Percentiles rank a stretch among this genome's conserved stretches.
These are phyloP conservation scores for Lagenidium sp. DNA, from an alignment of 352 stramenopile genomes.

Conservation along the genomic window DNA sequence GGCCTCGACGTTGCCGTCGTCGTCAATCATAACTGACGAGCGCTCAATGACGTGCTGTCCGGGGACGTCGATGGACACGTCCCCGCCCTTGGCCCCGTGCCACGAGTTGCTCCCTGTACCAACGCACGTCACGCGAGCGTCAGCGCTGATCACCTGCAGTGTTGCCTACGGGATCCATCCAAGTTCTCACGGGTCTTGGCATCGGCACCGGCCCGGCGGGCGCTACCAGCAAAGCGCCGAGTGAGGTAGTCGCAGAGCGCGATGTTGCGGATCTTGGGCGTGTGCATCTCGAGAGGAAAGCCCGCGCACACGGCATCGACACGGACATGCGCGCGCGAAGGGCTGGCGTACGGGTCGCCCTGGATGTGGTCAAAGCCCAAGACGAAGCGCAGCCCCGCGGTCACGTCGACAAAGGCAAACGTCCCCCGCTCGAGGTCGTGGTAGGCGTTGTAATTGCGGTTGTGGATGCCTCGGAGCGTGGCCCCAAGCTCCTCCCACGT, in stretches of 20 bases:
- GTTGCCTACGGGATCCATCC: too few relatives aligned
- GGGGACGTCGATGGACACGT: slow-evolving; percentile 91
- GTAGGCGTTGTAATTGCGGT: slow-evolving; percentile 80
- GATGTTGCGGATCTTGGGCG: slow-evolving; percentile 70
- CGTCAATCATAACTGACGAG: slow-evolving; percentile 76
- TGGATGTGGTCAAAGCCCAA: slow-evolving; percentile 93
- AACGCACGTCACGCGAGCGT: too few relatives aligned
- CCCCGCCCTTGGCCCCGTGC: slow-evolving; percentile 88
- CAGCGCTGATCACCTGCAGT: too few relatives aligned
- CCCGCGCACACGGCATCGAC: slow-evolving; percentile 56
- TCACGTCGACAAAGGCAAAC: slow-evolving; percentile 21
- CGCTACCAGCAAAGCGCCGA: slow-evolving; percentile 65
- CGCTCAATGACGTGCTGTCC: slow-evolving; percentile 93
- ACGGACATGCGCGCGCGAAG: slow-evolving; percentile 89
- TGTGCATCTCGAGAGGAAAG: slow-evolving; percentile 77
- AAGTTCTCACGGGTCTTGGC: slow-evolving; percentile 39
- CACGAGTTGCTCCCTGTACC: slow-evolving; percentile 52
- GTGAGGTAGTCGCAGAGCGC: slow-evolving; percentile 90
- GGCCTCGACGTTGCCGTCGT: slow-evolving; percentile 80
- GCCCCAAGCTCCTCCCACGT: slow-evolving; percentile 42
- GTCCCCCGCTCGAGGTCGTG: slow-evolving; percentile 56
- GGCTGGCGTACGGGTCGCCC: slow-evolving; percentile 92
- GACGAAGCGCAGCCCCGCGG: slow-evolving; percentile 37
- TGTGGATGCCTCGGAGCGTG: slow-evolving; percentile 44
- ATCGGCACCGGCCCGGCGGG: slow-evolving; percentile 40